phyloP scores from a whole-genome alignment of 176 grass and related monocot genomes.

The Ensete glaucum region DNA sequence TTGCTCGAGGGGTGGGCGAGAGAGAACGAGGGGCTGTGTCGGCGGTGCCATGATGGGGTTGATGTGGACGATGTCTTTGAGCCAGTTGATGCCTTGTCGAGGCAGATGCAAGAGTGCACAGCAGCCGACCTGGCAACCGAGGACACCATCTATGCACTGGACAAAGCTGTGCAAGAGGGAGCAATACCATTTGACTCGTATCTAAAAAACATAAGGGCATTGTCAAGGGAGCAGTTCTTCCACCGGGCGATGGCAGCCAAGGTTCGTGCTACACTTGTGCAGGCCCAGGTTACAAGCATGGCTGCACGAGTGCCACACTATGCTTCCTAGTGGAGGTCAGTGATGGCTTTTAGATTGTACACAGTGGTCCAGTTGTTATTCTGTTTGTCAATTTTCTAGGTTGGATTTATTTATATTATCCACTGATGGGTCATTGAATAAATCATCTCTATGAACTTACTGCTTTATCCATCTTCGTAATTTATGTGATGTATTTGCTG shows the following conservation, averaged over 20 bases:
- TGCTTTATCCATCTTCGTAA: not conserved
- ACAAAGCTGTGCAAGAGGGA: constrained; percentile 14
- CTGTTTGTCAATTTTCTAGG: not conserved
- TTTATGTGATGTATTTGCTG: not conserved
- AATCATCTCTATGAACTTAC: not conserved
- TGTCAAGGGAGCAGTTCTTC: constrained; percentile 27
- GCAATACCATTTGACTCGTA: constrained; percentile 2
- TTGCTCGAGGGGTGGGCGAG: constrained; percentile 15
- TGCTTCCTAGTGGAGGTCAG: constrained; percentile 16
- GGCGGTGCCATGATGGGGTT: not conserved
- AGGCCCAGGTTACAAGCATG: constrained; percentile 15
- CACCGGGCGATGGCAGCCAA: constrained; percentile 7
- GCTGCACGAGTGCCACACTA: constrained; percentile 1
- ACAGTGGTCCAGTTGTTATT: not conserved
- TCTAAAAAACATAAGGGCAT: constrained; percentile 9
- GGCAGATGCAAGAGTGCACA: constrained; percentile 17
- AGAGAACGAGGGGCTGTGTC: not conserved
- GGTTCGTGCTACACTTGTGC: constrained; percentile 1
- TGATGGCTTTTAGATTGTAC: not conserved
- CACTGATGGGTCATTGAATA: not conserved
- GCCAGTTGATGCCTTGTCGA: constrained; percentile 1
- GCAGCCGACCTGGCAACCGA: constrained; percentile 16
- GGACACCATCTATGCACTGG: constrained; percentile 15
- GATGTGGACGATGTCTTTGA: constrained; percentile 13
- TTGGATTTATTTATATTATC: constrained; percentile 1